These are phyloP conservation scores for Tulasnella sp. DNA, from an alignment of 768 basidiomycete species.

Conservation along the genomic window DNA sequence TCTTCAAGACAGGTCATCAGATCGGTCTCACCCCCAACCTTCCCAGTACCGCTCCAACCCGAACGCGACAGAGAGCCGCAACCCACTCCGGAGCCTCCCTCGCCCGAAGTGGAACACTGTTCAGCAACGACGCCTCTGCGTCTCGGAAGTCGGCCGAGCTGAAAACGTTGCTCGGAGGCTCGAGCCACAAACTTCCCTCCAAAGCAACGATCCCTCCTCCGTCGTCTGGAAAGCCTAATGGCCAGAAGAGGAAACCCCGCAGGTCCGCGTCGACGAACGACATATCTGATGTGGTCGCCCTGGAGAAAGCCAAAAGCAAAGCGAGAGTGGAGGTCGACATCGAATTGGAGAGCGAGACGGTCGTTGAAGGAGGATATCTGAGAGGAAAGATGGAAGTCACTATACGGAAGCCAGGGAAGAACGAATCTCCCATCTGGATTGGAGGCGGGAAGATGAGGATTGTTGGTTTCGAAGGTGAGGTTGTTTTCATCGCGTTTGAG, in stretches of 20 bases:
- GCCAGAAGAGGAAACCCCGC: constrained; percentile 3
- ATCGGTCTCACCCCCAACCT: constrained; percentile 28
- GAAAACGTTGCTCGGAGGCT: constrained; percentile 55
- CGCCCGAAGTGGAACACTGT: constrained; percentile 45
- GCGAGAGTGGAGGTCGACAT: constrained; percentile 80
- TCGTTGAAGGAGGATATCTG: constrained; percentile 71
- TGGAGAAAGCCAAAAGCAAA: constrained; percentile 66
- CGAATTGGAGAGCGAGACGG: constrained; percentile 60
- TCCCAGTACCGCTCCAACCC: constrained; percentile 30
- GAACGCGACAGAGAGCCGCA: constrained; percentile 2
- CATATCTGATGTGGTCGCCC: constrained; percentile 33
- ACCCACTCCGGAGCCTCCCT: constrained; percentile 25
- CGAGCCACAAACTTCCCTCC: constrained; percentile 41
- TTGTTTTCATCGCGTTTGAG: background rate
- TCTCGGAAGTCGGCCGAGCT: constrained; percentile 50
- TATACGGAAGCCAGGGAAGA: constrained; percentile 49
- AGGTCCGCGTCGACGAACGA: constrained; percentile 19
- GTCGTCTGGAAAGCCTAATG: background rate
- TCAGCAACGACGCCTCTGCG: constrained; percentile 44
- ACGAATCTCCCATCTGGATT: constrained; percentile 51
- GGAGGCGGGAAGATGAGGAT: constrained; percentile 71
- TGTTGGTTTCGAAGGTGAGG: constrained; percentile 70
- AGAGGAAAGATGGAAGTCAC: constrained; percentile 61
- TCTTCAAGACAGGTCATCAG: constrained; percentile 37
- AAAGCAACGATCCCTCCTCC: background rate